These are phyloP conservation scores for Penicillium diatomitis DNA, from an alignment of 495 filamentous ascomycete genomes.

Conservation along the genomic window DNA sequence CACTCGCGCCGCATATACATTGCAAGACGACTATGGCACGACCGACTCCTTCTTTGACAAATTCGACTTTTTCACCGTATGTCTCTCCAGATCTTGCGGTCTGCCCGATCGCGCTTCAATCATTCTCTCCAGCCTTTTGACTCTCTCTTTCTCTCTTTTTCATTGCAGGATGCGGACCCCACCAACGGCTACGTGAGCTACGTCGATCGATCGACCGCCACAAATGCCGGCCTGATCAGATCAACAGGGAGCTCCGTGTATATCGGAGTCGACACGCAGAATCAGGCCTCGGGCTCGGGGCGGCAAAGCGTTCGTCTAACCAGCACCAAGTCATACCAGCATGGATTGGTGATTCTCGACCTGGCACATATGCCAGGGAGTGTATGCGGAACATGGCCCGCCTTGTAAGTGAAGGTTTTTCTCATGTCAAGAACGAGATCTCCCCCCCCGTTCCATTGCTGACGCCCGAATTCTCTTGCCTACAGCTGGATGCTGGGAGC, in stretches of 20 bases:
- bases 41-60: conserved; percentile 44
- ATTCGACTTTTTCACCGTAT: conserved; percentile 41
- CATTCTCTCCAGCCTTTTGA: too few species aligned
- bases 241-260: conserved; percentile 34
- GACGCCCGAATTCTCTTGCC: conserved; percentile 1
- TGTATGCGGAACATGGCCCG: conserved; percentile 52
- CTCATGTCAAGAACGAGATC: too few species aligned
- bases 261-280: conserved; percentile 34
- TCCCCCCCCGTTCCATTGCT: neutral
- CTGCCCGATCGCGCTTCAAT: too few species aligned
- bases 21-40: conserved; percentile 38
- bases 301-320: conserved; percentile 48
- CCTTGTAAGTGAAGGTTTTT: conserved; percentile 36
- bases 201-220: conserved; percentile 42
- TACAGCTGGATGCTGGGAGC: conserved; percentile 42
- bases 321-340: conserved; percentile 42
- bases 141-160: too few species aligned
- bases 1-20: conserved; percentile 36
- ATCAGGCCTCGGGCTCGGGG: conserved; percentile 38
- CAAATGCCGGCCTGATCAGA: conserved; percentile 43
- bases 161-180: conserved; percentile 41
- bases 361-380: conserved; percentile 46
- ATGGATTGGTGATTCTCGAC: conserved; percentile 51
- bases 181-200: conserved; percentile 64
- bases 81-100: conserved; percentile 1